Percentiles rank a stretch among this genome's conserved stretches.
phyloP scores from a whole-genome alignment of 352 stramenopile genomes.

The Pythium phragmitis region DNA sequence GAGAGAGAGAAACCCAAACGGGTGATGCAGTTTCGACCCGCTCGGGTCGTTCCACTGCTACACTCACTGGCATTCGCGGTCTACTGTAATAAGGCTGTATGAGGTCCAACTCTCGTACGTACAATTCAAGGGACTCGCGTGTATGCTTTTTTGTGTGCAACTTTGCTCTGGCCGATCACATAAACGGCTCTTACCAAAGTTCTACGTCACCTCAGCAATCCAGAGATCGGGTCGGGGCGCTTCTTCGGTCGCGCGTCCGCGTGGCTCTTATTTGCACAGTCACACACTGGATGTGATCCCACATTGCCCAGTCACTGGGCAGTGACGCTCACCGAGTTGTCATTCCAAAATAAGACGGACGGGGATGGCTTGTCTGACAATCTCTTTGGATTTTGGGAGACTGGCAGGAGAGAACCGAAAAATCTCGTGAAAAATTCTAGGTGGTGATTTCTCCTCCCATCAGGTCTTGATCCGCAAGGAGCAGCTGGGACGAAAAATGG shows the following conservation, averaged over 20 bases:
- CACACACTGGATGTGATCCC: too few relatives aligned
- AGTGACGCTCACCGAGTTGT: neutral
- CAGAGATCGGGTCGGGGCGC: neutral
- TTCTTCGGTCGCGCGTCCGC: neutral
- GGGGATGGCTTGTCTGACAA: neutral
- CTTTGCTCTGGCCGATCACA: neutral
- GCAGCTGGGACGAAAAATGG: too few relatives aligned
- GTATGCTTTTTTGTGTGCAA: too few relatives aligned
- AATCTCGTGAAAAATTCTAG: neutral
- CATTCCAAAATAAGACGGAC: neutral
- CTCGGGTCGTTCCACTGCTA: too few relatives aligned
- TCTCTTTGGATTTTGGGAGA: neutral
- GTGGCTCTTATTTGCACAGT: neutral
- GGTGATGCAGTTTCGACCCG: too few relatives aligned
- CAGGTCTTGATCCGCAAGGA: neutral
- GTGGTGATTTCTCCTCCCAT: neutral
- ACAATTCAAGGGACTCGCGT: neutral
- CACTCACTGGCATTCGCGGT: too few relatives aligned
- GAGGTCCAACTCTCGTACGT: neutral
- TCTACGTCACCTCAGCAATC: neutral
- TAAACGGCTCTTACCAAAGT: neutral
- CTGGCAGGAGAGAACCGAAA: neutral
- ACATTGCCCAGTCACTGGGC: too few relatives aligned
- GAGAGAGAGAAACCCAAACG: neutral
- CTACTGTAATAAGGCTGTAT: too few relatives aligned